Conservation (phyloP, 2,329 filamentous ascomycete genomes). For the Clonostachys rhizophaga region DNA sequence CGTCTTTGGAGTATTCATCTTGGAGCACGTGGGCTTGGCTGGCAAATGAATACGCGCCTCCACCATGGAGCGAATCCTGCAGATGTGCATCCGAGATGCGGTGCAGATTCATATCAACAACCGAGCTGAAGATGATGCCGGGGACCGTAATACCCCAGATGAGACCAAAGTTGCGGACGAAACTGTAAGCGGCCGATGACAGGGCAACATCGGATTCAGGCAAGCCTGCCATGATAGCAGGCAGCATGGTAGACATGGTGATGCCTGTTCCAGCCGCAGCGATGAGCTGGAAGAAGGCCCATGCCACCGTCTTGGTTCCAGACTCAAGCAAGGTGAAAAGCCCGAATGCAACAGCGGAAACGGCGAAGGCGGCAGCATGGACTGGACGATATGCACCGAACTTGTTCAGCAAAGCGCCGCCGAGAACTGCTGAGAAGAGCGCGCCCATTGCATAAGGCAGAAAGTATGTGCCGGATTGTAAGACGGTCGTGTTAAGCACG, state of each 20-base stretch:
- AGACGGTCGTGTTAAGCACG: constrained; percentile 23
- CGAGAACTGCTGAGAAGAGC: constrained; percentile 17
- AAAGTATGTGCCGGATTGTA: constrained; percentile 21
- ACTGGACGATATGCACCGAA: constrained; percentile 24
- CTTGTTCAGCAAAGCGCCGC: constrained; percentile 17
- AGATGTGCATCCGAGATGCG: background rate
- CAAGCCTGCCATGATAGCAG: constrained; percentile 32
- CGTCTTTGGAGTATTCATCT: too few relatives aligned
- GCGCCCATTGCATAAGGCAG: constrained; percentile 19
- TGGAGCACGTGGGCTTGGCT: too few relatives aligned
- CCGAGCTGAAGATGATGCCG: constrained; percentile 27
- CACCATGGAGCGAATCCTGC: background rate
- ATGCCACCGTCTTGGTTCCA: constrained; percentile 21
- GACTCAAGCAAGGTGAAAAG: constrained; percentile 29
- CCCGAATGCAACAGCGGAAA: constrained; percentile 32
- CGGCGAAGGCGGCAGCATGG: constrained; percentile 25
- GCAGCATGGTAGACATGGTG: constrained; percentile 29
- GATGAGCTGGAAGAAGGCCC: constrained; percentile 32
- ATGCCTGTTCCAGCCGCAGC: constrained; percentile 33
- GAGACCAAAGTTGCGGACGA: constrained; percentile 35
- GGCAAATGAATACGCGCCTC: background rate
- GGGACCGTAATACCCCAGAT: constrained; percentile 41
- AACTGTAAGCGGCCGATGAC: constrained; percentile 30
- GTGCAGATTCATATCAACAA: background rate
- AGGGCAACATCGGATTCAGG: constrained; percentile 25